phyloP scores from a whole-genome alignment of 2,329 filamentous ascomycete genomes.

The Colletotrichum shisoi region DNA sequence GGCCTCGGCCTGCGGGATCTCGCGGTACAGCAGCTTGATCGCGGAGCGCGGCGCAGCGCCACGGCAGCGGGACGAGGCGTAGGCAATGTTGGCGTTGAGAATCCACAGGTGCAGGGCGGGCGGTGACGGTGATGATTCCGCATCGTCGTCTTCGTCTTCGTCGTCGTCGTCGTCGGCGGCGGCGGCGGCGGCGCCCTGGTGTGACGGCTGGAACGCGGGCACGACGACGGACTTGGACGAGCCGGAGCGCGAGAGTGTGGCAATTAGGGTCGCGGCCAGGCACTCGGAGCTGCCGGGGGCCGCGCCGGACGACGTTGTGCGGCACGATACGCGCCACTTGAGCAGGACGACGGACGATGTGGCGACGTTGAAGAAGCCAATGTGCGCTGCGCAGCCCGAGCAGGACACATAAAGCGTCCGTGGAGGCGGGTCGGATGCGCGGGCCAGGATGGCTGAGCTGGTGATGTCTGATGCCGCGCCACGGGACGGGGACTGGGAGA shows the following conservation, averaged over 20 bases:
- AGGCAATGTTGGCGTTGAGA: conserved; percentile 63
- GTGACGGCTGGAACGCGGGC: conserved; percentile 45
- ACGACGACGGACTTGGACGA: conserved; percentile 65
- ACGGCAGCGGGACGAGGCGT: conserved; percentile 53
- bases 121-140: background rate
- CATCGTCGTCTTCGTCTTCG: too few species aligned
- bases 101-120: conserved; percentile 60
- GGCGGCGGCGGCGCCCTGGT: background rate
- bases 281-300: conserved; percentile 58
- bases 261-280: conserved; percentile 61
- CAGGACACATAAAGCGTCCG: conserved; percentile 56
- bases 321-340: conserved; percentile 65
- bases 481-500: conserved; percentile 46
- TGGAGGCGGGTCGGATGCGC: conserved; percentile 21
- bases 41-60: conserved; percentile 47
- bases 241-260: conserved; percentile 64
- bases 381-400: conserved; percentile 53
- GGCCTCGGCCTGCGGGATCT: conserved; percentile 54
- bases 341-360: conserved; percentile 60
- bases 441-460: conserved; percentile 45
- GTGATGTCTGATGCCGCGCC: conserved; percentile 45
- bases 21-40: conserved; percentile 63
- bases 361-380: conserved; percentile 59
- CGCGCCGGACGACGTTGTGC: conserved; percentile 43
- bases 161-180: conserved; percentile 31